phyloP scores from a whole-genome alignment of 352 stramenopile species.

The Pythium sp. region DNA sequence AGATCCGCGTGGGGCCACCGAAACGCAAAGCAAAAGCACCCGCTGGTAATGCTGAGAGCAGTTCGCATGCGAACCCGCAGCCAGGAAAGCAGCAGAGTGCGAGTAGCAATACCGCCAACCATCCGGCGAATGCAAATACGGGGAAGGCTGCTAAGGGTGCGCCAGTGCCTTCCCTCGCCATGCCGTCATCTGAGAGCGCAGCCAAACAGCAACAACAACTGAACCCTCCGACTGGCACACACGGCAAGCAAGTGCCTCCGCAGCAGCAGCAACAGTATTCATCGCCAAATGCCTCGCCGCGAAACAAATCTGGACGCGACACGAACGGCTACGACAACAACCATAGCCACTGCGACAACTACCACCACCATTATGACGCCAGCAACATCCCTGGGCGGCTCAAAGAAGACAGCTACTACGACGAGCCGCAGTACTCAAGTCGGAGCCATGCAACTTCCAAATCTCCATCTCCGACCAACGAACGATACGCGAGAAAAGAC shows the following conservation, averaged over 20 bases:
- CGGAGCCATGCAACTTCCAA: background rate
- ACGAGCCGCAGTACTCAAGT: slow-evolving; percentile 16
- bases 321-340: slow-evolving; percentile 28
- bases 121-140: background rate
- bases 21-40: slow-evolving; percentile 39
- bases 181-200: slow-evolving; percentile 5
- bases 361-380: slow-evolving; percentile 25
- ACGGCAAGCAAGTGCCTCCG: background rate
- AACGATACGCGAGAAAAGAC: slow-evolving; percentile 1
- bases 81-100: slow-evolving; percentile 14
- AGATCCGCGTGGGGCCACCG: slow-evolving; percentile 68
- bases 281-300: slow-evolving; percentile 26
- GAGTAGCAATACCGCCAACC: slow-evolving; percentile 17
- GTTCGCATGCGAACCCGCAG: background rate
- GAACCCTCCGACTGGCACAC: slow-evolving; percentile 9
- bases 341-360: slow-evolving; percentile 22
- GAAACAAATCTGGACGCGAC: slow-evolving; percentile 33
- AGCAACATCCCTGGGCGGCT: slow-evolving; percentile 28
- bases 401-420: slow-evolving; percentile 28
- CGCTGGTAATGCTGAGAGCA: background rate
- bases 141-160: slow-evolving; percentile 7
- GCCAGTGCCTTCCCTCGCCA: slow-evolving; percentile 7
- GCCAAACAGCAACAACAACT: slow-evolving; percentile 17
- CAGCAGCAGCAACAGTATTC: slow-evolving; percentile 14
- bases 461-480: slow-evolving; percentile 11